Conservation (phyloP, 257 asterid species). For the Lycium barbarum region DNA sequence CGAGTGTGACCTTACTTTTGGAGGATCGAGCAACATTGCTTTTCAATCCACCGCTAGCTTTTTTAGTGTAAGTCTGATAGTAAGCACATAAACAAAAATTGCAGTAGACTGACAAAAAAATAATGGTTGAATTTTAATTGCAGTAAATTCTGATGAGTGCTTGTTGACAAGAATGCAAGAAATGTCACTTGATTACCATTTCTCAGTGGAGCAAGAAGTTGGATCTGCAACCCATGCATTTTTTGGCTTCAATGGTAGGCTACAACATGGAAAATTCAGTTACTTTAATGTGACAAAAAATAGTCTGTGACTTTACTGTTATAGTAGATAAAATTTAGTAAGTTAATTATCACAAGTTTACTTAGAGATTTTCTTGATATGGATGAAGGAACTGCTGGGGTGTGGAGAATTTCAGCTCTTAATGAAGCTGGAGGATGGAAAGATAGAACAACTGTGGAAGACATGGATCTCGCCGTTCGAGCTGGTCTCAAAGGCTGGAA, state of each 20-base stretch:
- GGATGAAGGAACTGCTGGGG: conserved; percentile 64
- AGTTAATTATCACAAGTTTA: neutral
- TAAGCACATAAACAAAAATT: too few species aligned
- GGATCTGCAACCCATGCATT: conserved; percentile 63
- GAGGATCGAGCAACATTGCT: too few species aligned
- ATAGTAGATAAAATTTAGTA: neutral
- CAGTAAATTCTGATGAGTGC: conserved; percentile 74
- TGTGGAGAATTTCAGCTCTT: conserved; percentile 67
- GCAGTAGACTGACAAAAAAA: too few species aligned
- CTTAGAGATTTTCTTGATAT: conserved; percentile 1
- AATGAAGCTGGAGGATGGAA: conserved; percentile 76
- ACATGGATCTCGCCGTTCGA: conserved; percentile 71
- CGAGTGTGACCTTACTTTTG: too few species aligned
- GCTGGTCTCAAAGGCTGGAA: conserved; percentile 77
- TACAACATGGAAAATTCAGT: neutral
- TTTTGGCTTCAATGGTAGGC: conserved; percentile 70
- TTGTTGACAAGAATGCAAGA: conserved; percentile 76
- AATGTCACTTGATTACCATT: conserved; percentile 74
- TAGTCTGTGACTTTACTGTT: neutral
- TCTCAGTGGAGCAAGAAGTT: conserved; percentile 76
- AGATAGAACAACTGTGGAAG: conserved; percentile 71
- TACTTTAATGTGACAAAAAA: neutral
- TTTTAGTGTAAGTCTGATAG: neutral
- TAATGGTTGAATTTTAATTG: conserved; percentile 3
- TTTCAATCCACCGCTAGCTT: neutral